Evolutionary conservation across 129 eudicot species (phyloP), one percentile per base, ranked within the genome.

Genomic region (Dittrichia graveolens): DNA sequence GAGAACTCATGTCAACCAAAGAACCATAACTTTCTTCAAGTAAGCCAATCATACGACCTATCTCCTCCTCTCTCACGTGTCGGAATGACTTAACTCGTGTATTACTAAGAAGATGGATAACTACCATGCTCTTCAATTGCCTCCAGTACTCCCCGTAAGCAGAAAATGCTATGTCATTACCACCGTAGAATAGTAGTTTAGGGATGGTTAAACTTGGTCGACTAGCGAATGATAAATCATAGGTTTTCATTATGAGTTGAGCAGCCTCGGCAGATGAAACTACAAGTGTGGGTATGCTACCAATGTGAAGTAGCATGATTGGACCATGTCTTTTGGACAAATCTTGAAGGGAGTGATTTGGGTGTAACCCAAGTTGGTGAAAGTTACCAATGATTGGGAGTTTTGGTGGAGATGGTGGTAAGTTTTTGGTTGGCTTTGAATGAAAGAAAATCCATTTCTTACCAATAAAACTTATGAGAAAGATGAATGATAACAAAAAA

Each of bases 321-420:
- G 80, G 75, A 13, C 85, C 85, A 37, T 76, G 55, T 13, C 39
- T 56, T 24, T 72, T 15, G 13, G 82, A 47, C 38, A 76, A 42
- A 18, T 75, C 19, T 9, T 69, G 72, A 65, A 87, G 85, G 0
- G 86, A 66, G 68, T 48, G 74, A 24, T 75, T 78, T 9, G 72
- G 66, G 46, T 37, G 3, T 0, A 3, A 46, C 16, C 83, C 78
- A 2, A 83, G 35, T 41, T 69, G 77, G 61, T 78, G 83, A 39
- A 83, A 59, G 49, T 83, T 57, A 31, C 87, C 87, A 24, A 83
- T 48, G 38, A 83, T 39, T 5, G 87, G 87, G 6, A 83, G 78
- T 15, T 74, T 79, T 69, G 48, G 47, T 2, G 84, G 87, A 34
- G 87, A 75, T 18, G 83, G 87, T 31, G 68, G 69, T 13, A 46